Evolutionary conservation across 2,329 filamentous ascomycete genomes (phyloP), one percentile per base, ranked within the genome.

Genomic region (Cladophialophora exuberans): DNA sequence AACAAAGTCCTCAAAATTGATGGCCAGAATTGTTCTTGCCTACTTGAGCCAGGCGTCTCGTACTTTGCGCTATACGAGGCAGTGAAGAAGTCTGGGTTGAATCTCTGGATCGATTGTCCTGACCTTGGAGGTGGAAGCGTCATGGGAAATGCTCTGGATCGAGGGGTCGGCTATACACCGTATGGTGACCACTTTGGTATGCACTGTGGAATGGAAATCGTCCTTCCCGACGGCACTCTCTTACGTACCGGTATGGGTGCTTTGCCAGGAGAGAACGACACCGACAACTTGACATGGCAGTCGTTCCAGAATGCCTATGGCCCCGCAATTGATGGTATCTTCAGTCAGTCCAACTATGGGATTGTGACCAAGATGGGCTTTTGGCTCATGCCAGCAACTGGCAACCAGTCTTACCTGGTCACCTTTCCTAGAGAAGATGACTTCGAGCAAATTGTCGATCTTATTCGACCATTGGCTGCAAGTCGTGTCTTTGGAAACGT

Each of bases 361-460:
- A 44, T 54, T 17, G 38, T 54, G 10, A 78, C 76, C 2, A 82
- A 83, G 65, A 78, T 83, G 73, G 80, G 80, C 0, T 73, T 82
- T 42, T 58, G 57, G 67, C 69, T 83, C 28, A 82, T 82, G 79
- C 75, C 76, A 1, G 79, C 79, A 41, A 78, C 77, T 0, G 77
- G 73, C 7, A 77, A 77, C 56, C 75, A 80, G 67, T 67, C 67
- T 9, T 72, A 72, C 45, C 58, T 73, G 35, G 68, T 74, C 59
- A 79, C 76, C 0, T 74, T 82, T 28, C 73, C 75, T 0, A 72
- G 69, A 28, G 78, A 81, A 28, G 75, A 79, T 31, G 72, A 73
- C 50, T 65, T 73, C 20, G 61, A 61, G n/a, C 63, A 36, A 18
- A 35, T 35, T 17, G 41, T 50, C 17, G 38, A 50, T n/a, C 22